phyloP scores from a whole-genome alignment of 306 rosid genomes.

The Corylus heterophylla region DNA sequence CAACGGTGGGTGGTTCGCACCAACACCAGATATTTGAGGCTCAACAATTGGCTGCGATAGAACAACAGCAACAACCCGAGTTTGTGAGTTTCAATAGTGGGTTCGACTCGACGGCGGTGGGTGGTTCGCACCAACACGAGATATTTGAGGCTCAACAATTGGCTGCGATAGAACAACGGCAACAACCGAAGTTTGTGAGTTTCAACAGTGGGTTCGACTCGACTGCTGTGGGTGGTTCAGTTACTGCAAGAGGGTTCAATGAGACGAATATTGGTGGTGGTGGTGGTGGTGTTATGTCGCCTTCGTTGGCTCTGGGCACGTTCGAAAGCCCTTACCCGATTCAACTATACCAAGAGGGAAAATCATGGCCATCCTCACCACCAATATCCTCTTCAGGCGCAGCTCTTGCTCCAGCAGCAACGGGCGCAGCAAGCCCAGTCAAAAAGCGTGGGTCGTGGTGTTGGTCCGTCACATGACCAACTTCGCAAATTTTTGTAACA shows the following conservation, averaged over 20 bases:
- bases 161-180: conserved; percentile 24
- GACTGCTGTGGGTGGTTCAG: conserved; percentile 39
- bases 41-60: conserved; percentile 29
- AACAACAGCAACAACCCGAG: conserved; percentile 43
- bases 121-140: conserved; percentile 25
- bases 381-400: conserved; percentile 52
- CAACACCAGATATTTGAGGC: too few species aligned
- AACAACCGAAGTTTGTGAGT: conserved; percentile 45
- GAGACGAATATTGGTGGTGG: conserved; percentile 37
- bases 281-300: conserved; percentile 43
- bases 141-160: too few species aligned
- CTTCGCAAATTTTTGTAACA: too few species aligned
- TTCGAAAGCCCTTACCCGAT: conserved; percentile 56
- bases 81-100: conserved; percentile 55
- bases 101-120: conserved; percentile 43
- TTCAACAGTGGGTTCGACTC: conserved; percentile 62
- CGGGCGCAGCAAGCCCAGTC: conserved; percentile 44
- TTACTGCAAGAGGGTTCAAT: conserved; percentile 47
- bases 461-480: conserved; percentile 38
- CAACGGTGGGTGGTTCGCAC: too few species aligned
- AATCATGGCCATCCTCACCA: conserved; percentile 35
- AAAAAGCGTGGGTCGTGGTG: conserved; percentile 59
- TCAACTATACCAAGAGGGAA: conserved; percentile 43
- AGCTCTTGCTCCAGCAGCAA: conserved; percentile 57
- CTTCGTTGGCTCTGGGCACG: conserved; percentile 70